Evolutionary conservation across 768 basidiomycete species (phyloP), one percentile per base, ranked within the genome.

Genomic region (Trametes elegans): DNA sequence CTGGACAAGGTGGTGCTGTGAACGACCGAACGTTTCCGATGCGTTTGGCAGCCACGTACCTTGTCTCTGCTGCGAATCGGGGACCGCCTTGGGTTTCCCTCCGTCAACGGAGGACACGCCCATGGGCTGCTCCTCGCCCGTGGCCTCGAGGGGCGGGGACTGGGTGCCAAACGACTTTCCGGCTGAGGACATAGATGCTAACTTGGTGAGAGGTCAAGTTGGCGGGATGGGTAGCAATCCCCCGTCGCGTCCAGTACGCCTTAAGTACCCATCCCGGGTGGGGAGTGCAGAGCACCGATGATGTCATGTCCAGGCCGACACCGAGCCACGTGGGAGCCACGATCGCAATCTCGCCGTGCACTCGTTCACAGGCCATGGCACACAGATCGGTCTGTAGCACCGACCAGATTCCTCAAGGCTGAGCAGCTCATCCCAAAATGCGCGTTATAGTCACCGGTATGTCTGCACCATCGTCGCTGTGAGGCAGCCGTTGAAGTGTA

Each of bases 71-170:
- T 79, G 69, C 3, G 48, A 48, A 53, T 82, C 79, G 5, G 66
- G 51, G 23, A 75, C 70, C 35, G 69, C 70, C 51, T 70, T 53
- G 50, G 73, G 64, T 58, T 68, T 62, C 8, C 59, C 71, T 50
- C 64, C 74, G 57, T 41, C 64, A 54, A 61, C 70, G 32, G 74
- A 79, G 13, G 77, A 74, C 10, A 73, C 73, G 19, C 79, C 77
- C 77, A 80, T 75, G 6, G 78, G 76, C 45, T 71, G 57, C 23
- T 78, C 69, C n/a, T 74, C 71, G 34, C 70, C 76, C 1, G 77
- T 77, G 13, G 74, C 74, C 64, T 79, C 78, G 41, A 81, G 76
- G 19, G 81, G 79, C 7, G 80, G 81, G n/a, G 81, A 81, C 32
- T 82, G 73, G 2, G 81, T 80, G 28, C 81, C 80, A 38, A 72